Percentiles rank a stretch among this genome's conserved stretches.
phyloP scores from a whole-genome alignment of 106 monocot species.

The Apostasia shenzhenica region DNA sequence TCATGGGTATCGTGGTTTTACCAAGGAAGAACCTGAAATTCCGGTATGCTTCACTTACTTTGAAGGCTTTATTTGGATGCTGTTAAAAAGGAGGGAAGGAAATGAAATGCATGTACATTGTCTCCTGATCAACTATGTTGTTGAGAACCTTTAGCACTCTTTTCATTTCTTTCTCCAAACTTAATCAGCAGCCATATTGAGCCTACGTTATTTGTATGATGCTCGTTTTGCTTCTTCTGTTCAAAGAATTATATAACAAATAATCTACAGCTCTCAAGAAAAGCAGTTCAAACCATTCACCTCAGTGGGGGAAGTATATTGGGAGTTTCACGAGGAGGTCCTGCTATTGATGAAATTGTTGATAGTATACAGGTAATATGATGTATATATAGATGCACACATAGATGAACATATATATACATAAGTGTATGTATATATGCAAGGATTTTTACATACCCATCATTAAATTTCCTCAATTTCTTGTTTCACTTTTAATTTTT shows the following conservation, averaged over 20 bases:
- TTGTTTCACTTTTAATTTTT: too few species aligned
- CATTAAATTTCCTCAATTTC: too few species aligned
- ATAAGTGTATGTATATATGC: too few species aligned
- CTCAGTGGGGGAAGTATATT: constrained; percentile 53
- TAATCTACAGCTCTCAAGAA: constrained; percentile 3
- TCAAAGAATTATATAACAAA: too few species aligned
- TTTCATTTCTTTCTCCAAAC: neutral
- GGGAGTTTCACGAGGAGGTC: constrained; percentile 59
- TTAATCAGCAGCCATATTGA: neutral
- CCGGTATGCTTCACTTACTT: neutral
- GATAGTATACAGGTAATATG: constrained; percentile 51
- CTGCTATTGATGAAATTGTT: constrained; percentile 35
- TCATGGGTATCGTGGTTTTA: constrained; percentile 5
- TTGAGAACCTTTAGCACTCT: neutral
- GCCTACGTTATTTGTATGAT: neutral
- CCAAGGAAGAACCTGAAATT: constrained; percentile 5
- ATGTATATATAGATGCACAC: neutral
- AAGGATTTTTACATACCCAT: too few species aligned
- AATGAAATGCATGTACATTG: neutral
- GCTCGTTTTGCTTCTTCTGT: too few species aligned
- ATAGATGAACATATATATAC: neutral
- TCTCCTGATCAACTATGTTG: neutral
- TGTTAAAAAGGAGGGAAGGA: neutral
- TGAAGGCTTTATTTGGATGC: too few species aligned
- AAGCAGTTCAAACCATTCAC: constrained; percentile 33